phyloP scores from a whole-genome alignment of 192 early-diverging fungal species.

The Globomyces pollinis-pini region DNA sequence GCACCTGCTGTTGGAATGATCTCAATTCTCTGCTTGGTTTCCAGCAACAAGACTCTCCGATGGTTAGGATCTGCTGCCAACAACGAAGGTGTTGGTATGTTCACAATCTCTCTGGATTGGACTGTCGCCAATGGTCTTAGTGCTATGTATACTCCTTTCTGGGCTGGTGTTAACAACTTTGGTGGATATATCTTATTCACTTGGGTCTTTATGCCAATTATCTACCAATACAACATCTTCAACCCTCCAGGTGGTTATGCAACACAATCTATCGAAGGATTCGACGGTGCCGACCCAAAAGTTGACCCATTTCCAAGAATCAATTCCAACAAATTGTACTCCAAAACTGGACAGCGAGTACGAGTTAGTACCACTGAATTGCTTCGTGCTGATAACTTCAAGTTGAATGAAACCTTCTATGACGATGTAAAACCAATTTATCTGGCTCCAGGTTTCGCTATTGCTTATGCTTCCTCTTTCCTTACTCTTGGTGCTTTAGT shows the following conservation, averaged over 20 bases:
- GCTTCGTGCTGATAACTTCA: no score
- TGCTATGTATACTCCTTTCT: constrained; percentile 66
- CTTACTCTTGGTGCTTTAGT: constrained; percentile 16
- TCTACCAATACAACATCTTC: constrained; percentile 7
- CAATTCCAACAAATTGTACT: not conserved
- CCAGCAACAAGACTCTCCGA: constrained; percentile 44
- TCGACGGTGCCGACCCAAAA: no score
- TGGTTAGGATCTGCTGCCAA: constrained; percentile 24
- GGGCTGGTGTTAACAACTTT: constrained; percentile 48
- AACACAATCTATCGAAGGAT: no score
- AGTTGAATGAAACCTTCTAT: constrained; percentile 2
- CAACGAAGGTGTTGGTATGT: constrained; percentile 44
- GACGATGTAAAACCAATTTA: not conserved
- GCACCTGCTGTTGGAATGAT: not conserved
- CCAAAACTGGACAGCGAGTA: not conserved
- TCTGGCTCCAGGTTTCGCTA: constrained; percentile 6
- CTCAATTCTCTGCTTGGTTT: constrained; percentile 32
- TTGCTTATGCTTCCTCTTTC: constrained; percentile 15
- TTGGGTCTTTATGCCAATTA: constrained; percentile 44
- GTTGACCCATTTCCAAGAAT: constrained; percentile 6
- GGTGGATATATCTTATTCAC: constrained; percentile 23
- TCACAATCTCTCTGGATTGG: constrained; percentile 58
- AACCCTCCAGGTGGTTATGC: no score
- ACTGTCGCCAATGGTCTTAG: constrained; percentile 20
- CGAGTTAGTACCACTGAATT: no score